Base-by-base conservation (phyloP, 495 filamentous ascomycete genomes). In the Bathelium albidoporum region DNA sequence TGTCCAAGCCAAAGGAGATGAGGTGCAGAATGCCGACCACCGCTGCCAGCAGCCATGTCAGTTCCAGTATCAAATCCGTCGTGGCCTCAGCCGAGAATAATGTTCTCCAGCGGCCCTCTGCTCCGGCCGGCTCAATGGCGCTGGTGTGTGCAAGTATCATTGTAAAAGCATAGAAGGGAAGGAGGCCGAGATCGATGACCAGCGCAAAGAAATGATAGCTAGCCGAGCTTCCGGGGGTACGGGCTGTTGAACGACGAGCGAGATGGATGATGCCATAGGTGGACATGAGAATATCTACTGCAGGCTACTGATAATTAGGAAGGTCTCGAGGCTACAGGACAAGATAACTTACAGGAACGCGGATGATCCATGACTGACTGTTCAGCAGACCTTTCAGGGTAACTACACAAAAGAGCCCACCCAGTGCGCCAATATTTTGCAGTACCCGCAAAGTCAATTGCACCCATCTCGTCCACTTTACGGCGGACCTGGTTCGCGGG, bases 121-220 rank as follows among this genome's bases (percentile, higher is more conserved):
- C 77, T 32, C 72, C 69, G 16, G 73, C 72, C 45, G 75, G 75
- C 61, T 80, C 71, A 26, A 72, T 73, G 59, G 77, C 80, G 60
- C 83, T 75, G 62, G 78, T 80, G 14, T 75, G 72, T 2, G 81
- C 75, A 12, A 88, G 73, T 34, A 87, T 74, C 10, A 84, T 82
- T 1, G 84, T 85, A 69, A 89, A 93, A 24, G 85, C 81, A 64
- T 91, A 91, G 69, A 94, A 87, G 2, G 90, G 88, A 32, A 93
- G 75, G 29, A 92, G 75, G 12, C 82, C 83, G 12, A 84, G 74
- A 70, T 97, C 91, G 12, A 88, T 81, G 24, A 87, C 74, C 7
- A 83, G 76, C 16, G 91, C 85, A 68, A 95, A 96, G 44, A 93
- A 69, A 72, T 91, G 89, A 71, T 96, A 96, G 63, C 87, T 90